Percentiles rank a stretch among this genome's conserved stretches.
Evolutionary conservation across 2,329 filamentous ascomycete species (phyloP).

Genomic region (Aspergillus brasiliensis): DNA sequence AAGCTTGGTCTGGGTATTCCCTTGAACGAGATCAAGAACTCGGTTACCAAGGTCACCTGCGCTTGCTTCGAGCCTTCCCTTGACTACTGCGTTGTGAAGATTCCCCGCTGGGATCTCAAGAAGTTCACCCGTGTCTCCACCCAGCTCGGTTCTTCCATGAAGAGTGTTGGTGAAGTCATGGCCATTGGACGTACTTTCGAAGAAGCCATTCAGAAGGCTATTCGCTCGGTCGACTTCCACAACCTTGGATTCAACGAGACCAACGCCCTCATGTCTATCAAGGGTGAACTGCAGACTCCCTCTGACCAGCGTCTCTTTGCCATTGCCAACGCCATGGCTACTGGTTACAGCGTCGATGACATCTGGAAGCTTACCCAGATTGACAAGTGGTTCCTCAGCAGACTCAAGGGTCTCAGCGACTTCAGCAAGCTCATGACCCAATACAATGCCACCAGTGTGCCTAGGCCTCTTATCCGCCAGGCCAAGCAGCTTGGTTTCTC

Average conservation of each 20-base stretch:
- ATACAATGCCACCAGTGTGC: constrained; percentile 67
- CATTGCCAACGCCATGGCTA: constrained; percentile 95
- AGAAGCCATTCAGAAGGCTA: constrained; percentile 97
- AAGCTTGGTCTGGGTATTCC: constrained; percentile 95
- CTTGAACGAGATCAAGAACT: constrained; percentile 94
- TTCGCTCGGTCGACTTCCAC: constrained; percentile 90
- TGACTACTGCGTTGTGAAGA: constrained; percentile 98
- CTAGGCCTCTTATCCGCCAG: constrained; percentile 68
- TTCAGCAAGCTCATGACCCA: constrained; percentile 78
- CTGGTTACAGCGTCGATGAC: constrained; percentile 90
- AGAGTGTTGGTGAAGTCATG: constrained; percentile 99
- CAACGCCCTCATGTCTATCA: constrained; percentile 88
- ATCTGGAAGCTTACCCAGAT: constrained; percentile 99
- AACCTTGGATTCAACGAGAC: constrained; percentile 95
- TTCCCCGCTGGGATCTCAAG: constrained; percentile 97
- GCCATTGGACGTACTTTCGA: constrained; percentile 95
- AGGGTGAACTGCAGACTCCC: constrained; percentile 93
- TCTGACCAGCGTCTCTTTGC: constrained; percentile 97
- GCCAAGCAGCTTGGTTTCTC: constrained; percentile 95
- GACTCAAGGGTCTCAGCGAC: constrained; percentile 86
- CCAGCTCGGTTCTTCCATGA: constrained; percentile 96
- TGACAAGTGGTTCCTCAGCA: constrained; percentile 96
- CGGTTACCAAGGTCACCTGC: constrained; percentile 91
- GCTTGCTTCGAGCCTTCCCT: constrained; percentile 98
- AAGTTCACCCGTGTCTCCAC: constrained; percentile 98